A percentile compares a stretch with the other conserved stretches of the same genome.
phyloP scores from a whole-genome alignment of 106 monocot genomes.

The Platanthera zijinensis region DNA sequence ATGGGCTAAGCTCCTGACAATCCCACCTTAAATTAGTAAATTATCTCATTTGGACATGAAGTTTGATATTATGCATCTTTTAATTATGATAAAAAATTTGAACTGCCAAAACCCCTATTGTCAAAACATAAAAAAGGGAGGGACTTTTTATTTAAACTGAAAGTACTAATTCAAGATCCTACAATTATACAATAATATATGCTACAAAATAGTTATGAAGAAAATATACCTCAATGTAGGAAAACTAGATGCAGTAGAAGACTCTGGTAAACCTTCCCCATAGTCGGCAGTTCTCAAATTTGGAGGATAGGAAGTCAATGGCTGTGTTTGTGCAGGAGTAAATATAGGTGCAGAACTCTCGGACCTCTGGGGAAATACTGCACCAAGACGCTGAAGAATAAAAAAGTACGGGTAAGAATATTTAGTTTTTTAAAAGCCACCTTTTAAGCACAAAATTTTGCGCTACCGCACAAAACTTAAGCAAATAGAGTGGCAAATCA shows the following conservation, averaged over 20 bases:
- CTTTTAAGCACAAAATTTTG: neutral
- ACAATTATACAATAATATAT: too few relatives aligned
- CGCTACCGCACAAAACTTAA: neutral
- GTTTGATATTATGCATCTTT: neutral
- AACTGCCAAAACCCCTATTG: neutral
- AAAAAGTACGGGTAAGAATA: neutral
- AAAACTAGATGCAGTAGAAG: conserved; percentile 29
- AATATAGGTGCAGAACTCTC: conserved; percentile 41
- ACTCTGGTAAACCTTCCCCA: conserved; percentile 25
- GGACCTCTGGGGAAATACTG: conserved; percentile 12
- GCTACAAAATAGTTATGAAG: neutral
- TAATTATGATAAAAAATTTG: neutral
- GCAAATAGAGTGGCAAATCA: neutral
- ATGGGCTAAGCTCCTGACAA: too few relatives aligned
- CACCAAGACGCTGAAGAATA: conserved; percentile 9
- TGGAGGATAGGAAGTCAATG: conserved; percentile 32
- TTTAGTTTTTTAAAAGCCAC: neutral
- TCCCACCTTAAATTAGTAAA: neutral
- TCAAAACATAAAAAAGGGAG: too few relatives aligned
- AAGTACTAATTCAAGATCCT: too few relatives aligned
- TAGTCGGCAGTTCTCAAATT: conserved; percentile 16
- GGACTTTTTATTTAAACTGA: too few relatives aligned
- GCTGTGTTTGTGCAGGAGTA: conserved; percentile 37
- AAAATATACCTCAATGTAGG: conserved; percentile 35
- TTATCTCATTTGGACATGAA: neutral